Conservation (phyloP, 2,329 filamentous ascomycete genomes). For the Myriosclerotinia curreyana region DNA sequence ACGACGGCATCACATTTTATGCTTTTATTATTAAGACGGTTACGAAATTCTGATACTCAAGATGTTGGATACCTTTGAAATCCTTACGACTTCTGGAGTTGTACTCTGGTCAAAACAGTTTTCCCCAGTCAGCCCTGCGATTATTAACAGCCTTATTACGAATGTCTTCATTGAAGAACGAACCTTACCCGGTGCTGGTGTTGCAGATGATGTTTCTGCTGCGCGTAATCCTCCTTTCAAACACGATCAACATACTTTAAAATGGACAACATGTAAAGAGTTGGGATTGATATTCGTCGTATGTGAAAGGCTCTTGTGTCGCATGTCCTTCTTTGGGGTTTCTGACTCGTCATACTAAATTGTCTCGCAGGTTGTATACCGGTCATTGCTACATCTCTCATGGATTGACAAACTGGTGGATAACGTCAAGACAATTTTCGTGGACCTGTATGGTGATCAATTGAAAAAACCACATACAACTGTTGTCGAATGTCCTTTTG, state of each 20-base stretch:
- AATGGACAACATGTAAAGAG: slow-evolving; percentile 92
- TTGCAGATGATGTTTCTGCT: slow-evolving; percentile 59
- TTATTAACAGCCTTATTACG: slow-evolving; percentile 92
- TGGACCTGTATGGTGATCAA: slow-evolving; percentile 85
- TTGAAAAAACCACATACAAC: slow-evolving; percentile 77
- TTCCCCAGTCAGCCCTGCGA: slow-evolving; percentile 70
- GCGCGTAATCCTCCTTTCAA: slow-evolving; percentile 72
- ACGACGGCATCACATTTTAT: neutral
- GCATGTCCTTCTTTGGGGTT: neutral
- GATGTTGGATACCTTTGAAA: slow-evolving; percentile 97
- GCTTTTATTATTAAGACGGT: neutral
- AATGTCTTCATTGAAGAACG: slow-evolving; percentile 98
- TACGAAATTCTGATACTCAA: slow-evolving; percentile 18
- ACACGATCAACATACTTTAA: slow-evolving; percentile 89
- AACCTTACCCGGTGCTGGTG: slow-evolving; percentile 54
- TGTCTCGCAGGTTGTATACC: slow-evolving; percentile 77
- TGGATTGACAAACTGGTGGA: slow-evolving; percentile 98
- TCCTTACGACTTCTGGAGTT: slow-evolving; percentile 91
- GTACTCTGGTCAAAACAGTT: slow-evolving; percentile 94
- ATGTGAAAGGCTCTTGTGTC: slow-evolving; percentile 27
- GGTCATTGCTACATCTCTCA: slow-evolving; percentile 87
- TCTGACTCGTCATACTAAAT: slow-evolving; percentile 11
- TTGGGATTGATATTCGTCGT: slow-evolving; percentile 94
- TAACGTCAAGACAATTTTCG: slow-evolving; percentile 88
- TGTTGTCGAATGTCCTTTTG: slow-evolving; percentile 79